A percentile compares a stretch with the other conserved stretches of the same genome.
These are phyloP conservation scores for Calonectria crousiana DNA, from an alignment of 2,329 filamentous ascomycete species.

Conservation along the genomic window DNA sequence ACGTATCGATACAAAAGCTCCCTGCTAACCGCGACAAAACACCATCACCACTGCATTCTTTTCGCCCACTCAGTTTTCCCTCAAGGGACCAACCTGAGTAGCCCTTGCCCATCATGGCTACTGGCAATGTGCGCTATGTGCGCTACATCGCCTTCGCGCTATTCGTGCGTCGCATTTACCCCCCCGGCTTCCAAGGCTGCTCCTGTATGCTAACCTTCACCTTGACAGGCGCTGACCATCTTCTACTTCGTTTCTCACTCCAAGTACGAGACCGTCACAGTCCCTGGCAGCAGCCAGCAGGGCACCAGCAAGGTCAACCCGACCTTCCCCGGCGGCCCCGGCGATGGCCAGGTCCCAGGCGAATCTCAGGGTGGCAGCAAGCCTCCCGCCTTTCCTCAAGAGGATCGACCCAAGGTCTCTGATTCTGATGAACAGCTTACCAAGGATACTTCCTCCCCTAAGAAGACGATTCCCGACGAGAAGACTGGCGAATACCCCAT, in stretches of 20 bases:
- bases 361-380: constrained; percentile 35
- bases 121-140: constrained; percentile 79
- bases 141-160: constrained; percentile 85
- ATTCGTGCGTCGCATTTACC: constrained; percentile 71
- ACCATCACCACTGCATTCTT: constrained; percentile 33
- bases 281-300: constrained; percentile 30
- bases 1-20: constrained; percentile 8
- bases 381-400: constrained; percentile 41
- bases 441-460: constrained; percentile 36
- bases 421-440: constrained; percentile 24
- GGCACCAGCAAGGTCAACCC: constrained; percentile 18
- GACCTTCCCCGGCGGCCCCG: constrained; percentile 40
- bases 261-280: constrained; percentile 57
- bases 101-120: constrained; percentile 65
- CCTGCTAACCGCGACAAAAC: constrained; percentile 26
- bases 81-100: constrained; percentile 31
- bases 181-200: constrained; percentile 21
- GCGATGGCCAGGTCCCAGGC: constrained; percentile 38
- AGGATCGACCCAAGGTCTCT: constrained; percentile 27
- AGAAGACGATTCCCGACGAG: constrained; percentile 29
- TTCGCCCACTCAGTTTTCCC: constrained; percentile 22
- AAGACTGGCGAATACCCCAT: constrained; percentile 58
- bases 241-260: constrained; percentile 84
- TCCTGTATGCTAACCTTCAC: constrained; percentile 25
- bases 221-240: constrained; percentile 54